Conservation (phyloP, 2,329 filamentous ascomycete genomes). For the Ceratocystis papillata region DNA sequence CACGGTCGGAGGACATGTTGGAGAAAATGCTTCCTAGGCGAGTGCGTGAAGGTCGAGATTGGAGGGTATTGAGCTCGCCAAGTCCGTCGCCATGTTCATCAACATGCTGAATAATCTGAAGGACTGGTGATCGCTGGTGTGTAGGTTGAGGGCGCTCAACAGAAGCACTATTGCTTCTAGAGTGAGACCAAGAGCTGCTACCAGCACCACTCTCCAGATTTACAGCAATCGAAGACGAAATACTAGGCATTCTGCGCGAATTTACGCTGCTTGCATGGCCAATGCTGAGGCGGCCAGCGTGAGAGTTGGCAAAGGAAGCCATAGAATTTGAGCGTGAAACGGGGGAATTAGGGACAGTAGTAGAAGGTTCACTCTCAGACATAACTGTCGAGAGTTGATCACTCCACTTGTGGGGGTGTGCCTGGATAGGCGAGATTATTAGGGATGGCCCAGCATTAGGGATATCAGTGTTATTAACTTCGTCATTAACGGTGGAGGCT, state of each 20-base stretch:
- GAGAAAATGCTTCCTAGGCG: conserved; percentile 42
- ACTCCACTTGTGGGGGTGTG: conserved; percentile 50
- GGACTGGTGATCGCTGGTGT: conserved; percentile 31
- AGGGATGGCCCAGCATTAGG: conserved; percentile 11
- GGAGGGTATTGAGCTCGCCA: conserved; percentile 46
- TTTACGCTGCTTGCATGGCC: conserved; percentile 42
- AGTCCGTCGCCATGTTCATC: conserved; percentile 56
- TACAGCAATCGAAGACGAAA: conserved; percentile 43
- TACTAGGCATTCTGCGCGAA: conserved; percentile 47
- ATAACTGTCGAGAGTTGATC: conserved; percentile 53
- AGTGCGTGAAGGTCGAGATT: conserved; percentile 43
- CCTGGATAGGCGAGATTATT: conserved; percentile 33
- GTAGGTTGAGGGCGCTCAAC: conserved; percentile 41
- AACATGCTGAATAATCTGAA: conserved; percentile 40
- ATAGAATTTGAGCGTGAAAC: conserved; percentile 37
- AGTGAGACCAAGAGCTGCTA: conserved; percentile 31
- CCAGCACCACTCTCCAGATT: conserved; percentile 20
- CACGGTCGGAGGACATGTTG: conserved; percentile 41
- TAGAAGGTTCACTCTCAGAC: conserved; percentile 49
- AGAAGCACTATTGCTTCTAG: conserved; percentile 37
- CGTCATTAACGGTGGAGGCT: conserved; percentile 2
- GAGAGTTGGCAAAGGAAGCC: conserved; percentile 33
- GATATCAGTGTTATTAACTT: neutral
- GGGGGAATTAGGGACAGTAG: conserved; percentile 31
- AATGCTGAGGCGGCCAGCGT: conserved; percentile 33